These are phyloP conservation scores for Alloascoidea africana DNA, from an alignment of 805 yeast species.

Conservation along the genomic window DNA sequence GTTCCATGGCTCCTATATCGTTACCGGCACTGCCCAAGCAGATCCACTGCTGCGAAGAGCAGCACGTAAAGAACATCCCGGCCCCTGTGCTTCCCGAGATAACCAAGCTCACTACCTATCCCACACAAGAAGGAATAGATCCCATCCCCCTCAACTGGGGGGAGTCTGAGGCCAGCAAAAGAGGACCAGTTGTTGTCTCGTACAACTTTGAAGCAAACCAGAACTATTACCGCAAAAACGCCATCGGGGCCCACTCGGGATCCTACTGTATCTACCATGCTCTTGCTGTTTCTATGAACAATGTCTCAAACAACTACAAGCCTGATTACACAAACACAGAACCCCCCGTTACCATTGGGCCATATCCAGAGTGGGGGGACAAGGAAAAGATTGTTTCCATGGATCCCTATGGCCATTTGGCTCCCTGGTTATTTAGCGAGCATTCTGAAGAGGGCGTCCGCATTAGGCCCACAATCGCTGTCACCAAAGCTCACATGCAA, in stretches of 20 bases:
- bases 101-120: conserved; percentile 40
- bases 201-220: conserved; percentile 30
- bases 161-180: conserved; percentile 24
- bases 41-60: no score
- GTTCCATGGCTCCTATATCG: no score
- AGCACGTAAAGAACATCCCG: no score
- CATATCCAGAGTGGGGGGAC: conserved; percentile 41
- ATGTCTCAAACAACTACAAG: conserved; percentile 31
- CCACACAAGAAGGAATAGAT: conserved; percentile 30
- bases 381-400: conserved; percentile 42
- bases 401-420: conserved; percentile 55
- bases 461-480: conserved; percentile 48
- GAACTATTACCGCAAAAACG: conserved; percentile 21
- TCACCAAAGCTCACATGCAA: conserved; percentile 52
- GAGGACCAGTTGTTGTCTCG: conserved; percentile 47
- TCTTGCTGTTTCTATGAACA: conserved; percentile 45
- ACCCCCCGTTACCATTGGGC: conserved; percentile 41
- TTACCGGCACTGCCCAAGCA: no score
- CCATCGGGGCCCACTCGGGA: conserved; percentile 53
- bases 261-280: conserved; percentile 54
- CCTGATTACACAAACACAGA: conserved; percentile 52
- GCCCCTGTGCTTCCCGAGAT: no score
- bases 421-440: conserved; percentile 41
- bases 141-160: conserved; percentile 44
- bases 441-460: conserved; percentile 26